These are phyloP conservation scores for Thelonectria blattea DNA, from an alignment of 2,329 filamentous ascomycete species.

Conservation along the genomic window DNA sequence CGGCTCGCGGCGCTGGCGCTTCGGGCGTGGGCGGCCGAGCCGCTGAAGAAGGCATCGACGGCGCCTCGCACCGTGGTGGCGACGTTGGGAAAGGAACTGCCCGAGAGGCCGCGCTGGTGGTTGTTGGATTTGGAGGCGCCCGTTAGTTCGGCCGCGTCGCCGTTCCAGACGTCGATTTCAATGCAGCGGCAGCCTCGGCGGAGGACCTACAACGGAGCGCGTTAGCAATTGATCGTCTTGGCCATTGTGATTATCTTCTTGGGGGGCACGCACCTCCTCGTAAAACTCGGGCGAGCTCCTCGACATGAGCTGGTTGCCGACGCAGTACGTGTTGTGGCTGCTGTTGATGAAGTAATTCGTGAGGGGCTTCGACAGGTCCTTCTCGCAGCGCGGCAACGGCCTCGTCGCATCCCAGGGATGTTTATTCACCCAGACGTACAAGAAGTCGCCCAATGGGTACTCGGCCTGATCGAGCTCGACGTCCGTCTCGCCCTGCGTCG, in stretches of 20 bases:
- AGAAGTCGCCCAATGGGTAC: conserved; percentile 57
- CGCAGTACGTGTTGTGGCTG: conserved; percentile 93
- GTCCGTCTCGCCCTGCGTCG: conserved; percentile 53
- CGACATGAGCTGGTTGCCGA: conserved; percentile 83
- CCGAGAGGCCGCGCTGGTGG: conserved; percentile 56
- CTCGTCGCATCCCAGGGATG: conserved; percentile 53
- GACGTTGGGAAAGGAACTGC: conserved; percentile 52
- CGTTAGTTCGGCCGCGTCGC: conserved; percentile 53
- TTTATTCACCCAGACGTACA: conserved; percentile 53
- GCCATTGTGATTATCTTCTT: not conserved
- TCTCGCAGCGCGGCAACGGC: conserved; percentile 46
- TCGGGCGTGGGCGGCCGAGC: conserved; percentile 44
- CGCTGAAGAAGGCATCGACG: conserved; percentile 42
- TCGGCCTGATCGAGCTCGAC: conserved; percentile 46
- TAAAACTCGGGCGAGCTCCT: conserved; percentile 80
- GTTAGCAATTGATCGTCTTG: not conserved
- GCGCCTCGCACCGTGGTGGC: conserved; percentile 49
- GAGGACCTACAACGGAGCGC: conserved; percentile 62
- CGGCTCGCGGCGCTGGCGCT: conserved; percentile 49
- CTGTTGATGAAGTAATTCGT: conserved; percentile 94
- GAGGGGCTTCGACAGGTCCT: conserved; percentile 71
- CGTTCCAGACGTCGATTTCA: conserved; percentile 95
- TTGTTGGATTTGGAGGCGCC: conserved; percentile 47
- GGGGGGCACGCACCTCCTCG: conserved; percentile 63
- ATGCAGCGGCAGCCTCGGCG: conserved; percentile 84